Evolutionary conservation across 1,284 basidiomycete species (phyloP).

Genomic region (Meripilus lineatus): DNA sequence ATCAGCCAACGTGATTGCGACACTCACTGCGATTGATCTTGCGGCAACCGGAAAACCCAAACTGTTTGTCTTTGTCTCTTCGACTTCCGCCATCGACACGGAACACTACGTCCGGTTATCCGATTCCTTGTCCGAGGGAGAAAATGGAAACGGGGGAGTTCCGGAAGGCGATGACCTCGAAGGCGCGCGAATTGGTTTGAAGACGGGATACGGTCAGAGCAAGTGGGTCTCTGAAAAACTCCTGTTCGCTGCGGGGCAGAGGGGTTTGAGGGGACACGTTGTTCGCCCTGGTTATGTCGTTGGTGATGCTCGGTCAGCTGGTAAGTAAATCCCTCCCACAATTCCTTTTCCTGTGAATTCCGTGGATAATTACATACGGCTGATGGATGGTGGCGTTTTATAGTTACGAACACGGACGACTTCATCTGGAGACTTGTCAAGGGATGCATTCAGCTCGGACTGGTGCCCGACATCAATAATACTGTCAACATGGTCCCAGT

Average conservation of each 20-base stretch:
- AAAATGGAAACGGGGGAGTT: slow-evolving; percentile 55
- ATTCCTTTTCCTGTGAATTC: too few relatives aligned
- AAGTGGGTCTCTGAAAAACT: slow-evolving; percentile 99
- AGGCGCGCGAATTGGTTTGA: slow-evolving; percentile 72
- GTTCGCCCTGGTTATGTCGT: slow-evolving; percentile 96
- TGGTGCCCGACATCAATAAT: slow-evolving; percentile 98
- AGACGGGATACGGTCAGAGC: slow-evolving; percentile 94
- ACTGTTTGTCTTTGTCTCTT: slow-evolving; percentile 87
- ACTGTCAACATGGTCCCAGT: slow-evolving; percentile 98
- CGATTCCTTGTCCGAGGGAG: slow-evolving; percentile 55
- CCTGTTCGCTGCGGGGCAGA: slow-evolving; percentile 83
- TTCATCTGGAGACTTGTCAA: slow-evolving; percentile 99
- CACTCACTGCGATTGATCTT: slow-evolving; percentile 79
- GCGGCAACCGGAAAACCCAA: slow-evolving; percentile 77
- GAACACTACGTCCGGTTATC: slow-evolving; percentile 88
- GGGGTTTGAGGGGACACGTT: slow-evolving; percentile 86
- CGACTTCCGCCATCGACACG: slow-evolving; percentile 90
- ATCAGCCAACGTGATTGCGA: slow-evolving; percentile 88
- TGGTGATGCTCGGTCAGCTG: slow-evolving; percentile 84
- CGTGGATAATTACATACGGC: slow-evolving; percentile 1
- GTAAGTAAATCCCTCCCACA: slow-evolving; percentile 38
- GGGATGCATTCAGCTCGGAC: slow-evolving; percentile 93
- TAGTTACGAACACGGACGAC: slow-evolving; percentile 98
- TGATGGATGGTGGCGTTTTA: slow-evolving; percentile 12
- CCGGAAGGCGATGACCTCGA: slow-evolving; percentile 91